These are phyloP conservation scores for Tricholoma sp. DNA, from an alignment of 768 basidiomycete species.

Conservation along the genomic window DNA sequence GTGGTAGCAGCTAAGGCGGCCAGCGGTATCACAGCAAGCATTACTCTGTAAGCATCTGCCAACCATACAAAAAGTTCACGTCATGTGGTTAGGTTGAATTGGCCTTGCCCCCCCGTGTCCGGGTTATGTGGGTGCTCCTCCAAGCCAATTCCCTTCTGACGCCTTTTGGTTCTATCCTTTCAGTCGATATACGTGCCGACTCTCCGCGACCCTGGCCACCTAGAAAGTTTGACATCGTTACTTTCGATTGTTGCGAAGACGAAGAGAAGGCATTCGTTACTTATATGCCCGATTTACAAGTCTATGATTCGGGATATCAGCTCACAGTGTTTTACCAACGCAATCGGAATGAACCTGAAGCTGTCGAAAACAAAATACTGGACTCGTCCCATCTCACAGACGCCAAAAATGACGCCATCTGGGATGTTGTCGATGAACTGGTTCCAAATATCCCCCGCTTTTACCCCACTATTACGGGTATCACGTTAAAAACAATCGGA, in stretches of 20 bases:
- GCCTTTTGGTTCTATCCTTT: not conserved
- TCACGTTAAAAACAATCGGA: not conserved
- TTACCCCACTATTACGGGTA: constrained; percentile 1
- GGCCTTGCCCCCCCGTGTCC: too few species aligned
- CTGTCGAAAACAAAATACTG: not conserved
- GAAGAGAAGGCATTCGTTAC: not conserved
- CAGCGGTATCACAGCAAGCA: too few species aligned
- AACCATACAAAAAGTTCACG: too few species aligned
- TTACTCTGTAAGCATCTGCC: too few species aligned
- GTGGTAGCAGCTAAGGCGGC: too few species aligned
- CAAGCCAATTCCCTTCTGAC: too few species aligned
- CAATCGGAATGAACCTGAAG: not conserved
- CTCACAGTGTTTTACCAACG: not conserved
- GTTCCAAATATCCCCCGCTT: constrained; percentile 1
- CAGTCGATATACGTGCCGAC: not conserved
- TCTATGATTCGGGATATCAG: not conserved
- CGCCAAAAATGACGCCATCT: not conserved
- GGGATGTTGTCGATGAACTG: not conserved
- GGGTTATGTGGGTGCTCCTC: too few species aligned
- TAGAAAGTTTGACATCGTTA: not conserved
- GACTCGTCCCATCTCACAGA: not conserved
- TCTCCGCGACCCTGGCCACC: not conserved
- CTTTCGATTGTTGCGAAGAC: not conserved
- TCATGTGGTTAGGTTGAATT: too few species aligned
- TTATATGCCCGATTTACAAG: not conserved